These are phyloP conservation scores for Trichosanthes truncata DNA, from an alignment of 306 rosid species.

Conservation along the genomic window DNA sequence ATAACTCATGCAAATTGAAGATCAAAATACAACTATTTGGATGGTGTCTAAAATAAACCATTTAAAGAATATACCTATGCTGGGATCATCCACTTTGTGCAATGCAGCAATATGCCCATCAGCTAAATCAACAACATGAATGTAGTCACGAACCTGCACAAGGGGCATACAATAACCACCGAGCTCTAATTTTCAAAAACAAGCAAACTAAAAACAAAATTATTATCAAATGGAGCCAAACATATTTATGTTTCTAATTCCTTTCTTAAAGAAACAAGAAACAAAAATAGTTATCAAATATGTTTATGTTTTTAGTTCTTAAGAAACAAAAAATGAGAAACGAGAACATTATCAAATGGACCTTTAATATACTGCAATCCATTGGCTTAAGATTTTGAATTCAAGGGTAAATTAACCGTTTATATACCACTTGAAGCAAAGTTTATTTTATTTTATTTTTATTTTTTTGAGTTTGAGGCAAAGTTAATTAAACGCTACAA, in stretches of 20 bases:
- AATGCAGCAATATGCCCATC: slow-evolving; percentile 94
- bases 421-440: too few species aligned
- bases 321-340: too few species aligned
- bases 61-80: slow-evolving; percentile 38
- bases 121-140: slow-evolving; percentile 93
- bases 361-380: too few species aligned
- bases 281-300: too few species aligned
- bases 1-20: background rate
- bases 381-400: too few species aligned
- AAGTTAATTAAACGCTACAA: too few species aligned
- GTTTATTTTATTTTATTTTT: background rate
- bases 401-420: too few species aligned
- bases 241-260: background rate
- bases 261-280: too few species aligned
- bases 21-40: background rate
- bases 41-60: background rate
- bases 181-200: background rate
- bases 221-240: too few species aligned
- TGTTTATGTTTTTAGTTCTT: too few species aligned
- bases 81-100: slow-evolving; percentile 51
- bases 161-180: slow-evolving; percentile 11
- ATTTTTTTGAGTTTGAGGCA: background rate
- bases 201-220: background rate
- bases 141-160: slow-evolving; percentile 83
- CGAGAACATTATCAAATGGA: too few species aligned